Base-by-base conservation (phyloP, 1,284 basidiomycete species). In the Blastosporella zonata region DNA sequence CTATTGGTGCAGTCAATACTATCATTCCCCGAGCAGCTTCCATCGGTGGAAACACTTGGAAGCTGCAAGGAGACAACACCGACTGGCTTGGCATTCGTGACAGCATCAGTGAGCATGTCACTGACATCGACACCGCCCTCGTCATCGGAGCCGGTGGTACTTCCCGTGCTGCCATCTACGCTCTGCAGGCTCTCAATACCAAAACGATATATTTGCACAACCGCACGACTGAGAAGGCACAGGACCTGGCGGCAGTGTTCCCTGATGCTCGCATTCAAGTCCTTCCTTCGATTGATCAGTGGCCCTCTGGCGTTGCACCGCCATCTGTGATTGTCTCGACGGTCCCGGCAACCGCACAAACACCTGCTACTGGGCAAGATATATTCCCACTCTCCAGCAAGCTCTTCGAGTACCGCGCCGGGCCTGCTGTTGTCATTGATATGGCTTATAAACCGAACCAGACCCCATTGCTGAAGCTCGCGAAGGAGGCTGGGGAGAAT, bases 71-170 rank as follows among this genome's bases (percentile, higher is more conserved):
- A 1, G 93, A 97, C 62, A 97, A 97, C 69, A 96, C 93, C 0
- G 94, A 97, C 64, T 97, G 93, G 86, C 67, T 88, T 43, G 94
- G 91, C 0, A 95, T 97, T 56, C 75, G 75, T 21, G 73, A 82
- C 17, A 78, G 81, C 38, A 74, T 74, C 58, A 41, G 68, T 70
- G 31, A 74, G 73, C 55, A 62, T 36, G 58, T 73, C 50, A 51
- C 65, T 2, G 53, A 63, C 3, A 67, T 78, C 12, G 68, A 72
- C 22, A 74, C 81, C 0, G 87, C 78, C 8, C 75, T 97, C 43
- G 84, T 97, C 49, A 89, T 97, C 54, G 94, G 94, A 2, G 93
- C 93, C 0, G 94, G 94, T 6, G 94, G 94, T 1, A 97, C 94
- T 0, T 86, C 90, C 18, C 87, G 94, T 23, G 94, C 94, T 0